A percentile compares a stretch with the other conserved stretches of the same genome.
phyloP scores from a whole-genome alignment of 805 yeast species.

The Zygosaccharomyces siamensis region DNA sequence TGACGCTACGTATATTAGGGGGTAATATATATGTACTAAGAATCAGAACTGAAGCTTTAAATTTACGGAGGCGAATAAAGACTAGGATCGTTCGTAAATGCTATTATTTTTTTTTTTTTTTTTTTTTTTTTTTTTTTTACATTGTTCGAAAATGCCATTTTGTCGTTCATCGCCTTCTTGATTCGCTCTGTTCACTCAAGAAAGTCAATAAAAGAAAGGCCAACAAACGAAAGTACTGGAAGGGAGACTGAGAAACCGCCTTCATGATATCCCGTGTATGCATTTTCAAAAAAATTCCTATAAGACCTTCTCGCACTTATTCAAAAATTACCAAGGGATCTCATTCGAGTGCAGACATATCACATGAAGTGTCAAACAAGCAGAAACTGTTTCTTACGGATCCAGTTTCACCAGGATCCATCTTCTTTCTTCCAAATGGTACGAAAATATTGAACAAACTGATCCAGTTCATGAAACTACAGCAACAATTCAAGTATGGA shows the following conservation, averaged over 20 bases:
- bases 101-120: too few species aligned
- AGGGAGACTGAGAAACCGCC: neutral
- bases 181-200: neutral
- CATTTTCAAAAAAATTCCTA: neutral
- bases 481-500: constrained; percentile 64
- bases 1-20: constrained; percentile 75
- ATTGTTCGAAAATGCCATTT: neutral
- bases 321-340: constrained; percentile 1
- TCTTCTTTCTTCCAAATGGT: constrained; percentile 91
- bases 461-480: constrained; percentile 76
- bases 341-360: constrained; percentile 8
- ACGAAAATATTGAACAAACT: constrained; percentile 78
- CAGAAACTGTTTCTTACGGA: constrained; percentile 80
- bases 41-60: too few species aligned
- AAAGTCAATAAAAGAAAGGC: neutral
- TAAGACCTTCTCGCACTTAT: neutral
- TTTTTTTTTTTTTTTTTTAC: too few species aligned
- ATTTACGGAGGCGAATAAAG: too few species aligned
- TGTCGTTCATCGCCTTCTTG: neutral
- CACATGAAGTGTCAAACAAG: constrained; percentile 39
- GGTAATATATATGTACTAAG: constrained; percentile 3
- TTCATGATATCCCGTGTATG: neutral
- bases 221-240: neutral
- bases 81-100: too few species aligned
- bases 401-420: constrained; percentile 82